Conservation (phyloP, 108 stramenopile species). For the Chaetoceros tenuissimus region DNA sequence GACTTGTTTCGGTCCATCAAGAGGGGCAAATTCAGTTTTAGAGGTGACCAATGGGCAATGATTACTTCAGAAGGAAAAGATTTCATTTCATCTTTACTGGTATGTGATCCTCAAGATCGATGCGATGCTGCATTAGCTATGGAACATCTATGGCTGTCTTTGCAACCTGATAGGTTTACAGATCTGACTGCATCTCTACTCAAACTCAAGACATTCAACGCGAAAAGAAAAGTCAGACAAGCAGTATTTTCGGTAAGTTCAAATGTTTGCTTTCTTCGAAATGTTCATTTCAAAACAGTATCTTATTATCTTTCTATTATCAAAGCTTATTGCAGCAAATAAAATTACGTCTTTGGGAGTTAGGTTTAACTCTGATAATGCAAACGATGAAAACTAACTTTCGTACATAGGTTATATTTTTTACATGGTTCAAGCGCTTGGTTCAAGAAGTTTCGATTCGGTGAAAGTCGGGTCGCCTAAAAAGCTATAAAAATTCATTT, state of each 20-base stretch:
- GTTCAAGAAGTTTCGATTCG: too few relatives aligned
- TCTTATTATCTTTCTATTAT: background rate
- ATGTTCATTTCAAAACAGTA: background rate
- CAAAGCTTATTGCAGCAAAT: conserved; percentile 22
- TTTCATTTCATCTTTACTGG: conserved; percentile 64
- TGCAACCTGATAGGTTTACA: conserved; percentile 11
- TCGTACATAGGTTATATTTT: too few relatives aligned
- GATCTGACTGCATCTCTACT: background rate
- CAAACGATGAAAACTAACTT: too few relatives aligned
- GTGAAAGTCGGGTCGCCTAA: too few relatives aligned
- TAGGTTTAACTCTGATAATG: too few relatives aligned
- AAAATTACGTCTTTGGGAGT: conserved; percentile 29
- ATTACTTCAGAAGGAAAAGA: conserved; percentile 75
- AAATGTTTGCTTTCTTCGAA: background rate
- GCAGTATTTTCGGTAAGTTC: conserved; percentile 10
- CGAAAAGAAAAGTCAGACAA: conserved; percentile 6
- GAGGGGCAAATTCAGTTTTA: conserved; percentile 46
- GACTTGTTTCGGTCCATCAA: conserved; percentile 48
- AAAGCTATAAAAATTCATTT: too few relatives aligned
- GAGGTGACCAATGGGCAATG: conserved; percentile 65
- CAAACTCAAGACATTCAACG: background rate
- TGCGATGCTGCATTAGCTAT: conserved; percentile 33
- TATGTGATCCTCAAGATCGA: conserved; percentile 34
- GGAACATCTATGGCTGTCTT: conserved; percentile 42
- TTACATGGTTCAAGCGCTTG: too few relatives aligned